These are phyloP conservation scores for Scenedesmus sp. DNA, from an alignment of 163 green algal genomes.

Conservation along the genomic window DNA sequence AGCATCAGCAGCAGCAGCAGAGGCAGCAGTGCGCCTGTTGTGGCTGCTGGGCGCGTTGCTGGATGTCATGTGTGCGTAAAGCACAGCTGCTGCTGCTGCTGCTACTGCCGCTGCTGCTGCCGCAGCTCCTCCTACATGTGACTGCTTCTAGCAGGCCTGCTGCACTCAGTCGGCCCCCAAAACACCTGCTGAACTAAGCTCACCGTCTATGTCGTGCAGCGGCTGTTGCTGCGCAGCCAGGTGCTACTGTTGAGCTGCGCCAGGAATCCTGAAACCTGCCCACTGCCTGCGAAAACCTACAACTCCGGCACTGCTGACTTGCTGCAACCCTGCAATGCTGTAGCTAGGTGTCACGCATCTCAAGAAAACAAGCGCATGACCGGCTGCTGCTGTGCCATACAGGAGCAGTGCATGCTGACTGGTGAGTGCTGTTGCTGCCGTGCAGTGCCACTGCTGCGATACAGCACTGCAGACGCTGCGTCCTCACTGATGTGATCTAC, in stretches of 20 bases:
- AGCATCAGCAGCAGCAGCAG: neutral
- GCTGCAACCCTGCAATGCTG: neutral
- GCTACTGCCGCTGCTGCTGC: neutral
- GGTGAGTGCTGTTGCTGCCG: neutral
- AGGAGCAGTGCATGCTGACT: too few relatives aligned
- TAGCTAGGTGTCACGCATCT: too few relatives aligned
- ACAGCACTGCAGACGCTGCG: neutral
- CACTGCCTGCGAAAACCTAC: neutral
- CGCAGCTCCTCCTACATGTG: too few relatives aligned
- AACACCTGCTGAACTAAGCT: too few relatives aligned
- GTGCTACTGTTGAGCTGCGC: neutral
- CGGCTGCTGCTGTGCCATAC: too few relatives aligned
- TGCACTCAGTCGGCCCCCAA: too few relatives aligned
- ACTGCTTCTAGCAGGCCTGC: too few relatives aligned
- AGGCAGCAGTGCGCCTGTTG: neutral
- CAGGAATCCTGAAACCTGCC: neutral
- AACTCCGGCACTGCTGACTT: neutral
- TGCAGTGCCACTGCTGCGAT: neutral
- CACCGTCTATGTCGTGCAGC: neutral
- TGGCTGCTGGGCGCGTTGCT: neutral
- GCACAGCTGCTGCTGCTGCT: slow-evolving; percentile 10
- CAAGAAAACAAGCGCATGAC: too few relatives aligned
- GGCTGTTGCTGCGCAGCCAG: neutral
- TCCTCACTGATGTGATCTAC: too few relatives aligned
- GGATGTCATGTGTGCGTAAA: too few relatives aligned